phyloP scores from a whole-genome alignment of 768 basidiomycete genomes.

The Cystofilobasidium bisporidii region DNA sequence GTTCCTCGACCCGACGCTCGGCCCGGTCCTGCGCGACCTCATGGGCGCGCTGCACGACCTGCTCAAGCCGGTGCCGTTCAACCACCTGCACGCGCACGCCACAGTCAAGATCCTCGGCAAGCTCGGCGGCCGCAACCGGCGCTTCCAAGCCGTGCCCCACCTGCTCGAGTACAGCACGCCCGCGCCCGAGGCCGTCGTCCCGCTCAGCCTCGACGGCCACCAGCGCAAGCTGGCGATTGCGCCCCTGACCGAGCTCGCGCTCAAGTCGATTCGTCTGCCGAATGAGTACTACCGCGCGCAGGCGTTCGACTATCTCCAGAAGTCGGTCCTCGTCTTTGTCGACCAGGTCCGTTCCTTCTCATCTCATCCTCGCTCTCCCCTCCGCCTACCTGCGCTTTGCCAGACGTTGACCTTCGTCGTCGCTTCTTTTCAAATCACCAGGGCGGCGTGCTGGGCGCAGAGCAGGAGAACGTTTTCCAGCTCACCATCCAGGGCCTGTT shows the following conservation, averaged over 20 bases:
- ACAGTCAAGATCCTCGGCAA: slow-evolving; percentile 95
- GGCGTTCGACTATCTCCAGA: slow-evolving; percentile 50
- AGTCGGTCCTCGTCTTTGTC: slow-evolving; percentile 58
- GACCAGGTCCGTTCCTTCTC: slow-evolving; percentile 52
- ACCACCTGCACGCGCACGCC: slow-evolving; percentile 81
- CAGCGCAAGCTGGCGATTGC: slow-evolving; percentile 56
- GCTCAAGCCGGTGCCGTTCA: slow-evolving; percentile 73
- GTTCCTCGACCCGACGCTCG: slow-evolving; percentile 91
- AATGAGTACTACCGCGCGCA: slow-evolving; percentile 42
- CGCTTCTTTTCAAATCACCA: slow-evolving; percentile 39
- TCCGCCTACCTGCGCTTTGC: no score
- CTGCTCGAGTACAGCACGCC: slow-evolving; percentile 60
- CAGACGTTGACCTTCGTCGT: no score
- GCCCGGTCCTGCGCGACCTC: slow-evolving; percentile 79
- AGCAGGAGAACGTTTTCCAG: slow-evolving; percentile 64
- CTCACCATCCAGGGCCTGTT: slow-evolving; percentile 64
- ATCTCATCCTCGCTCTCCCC: neutral
- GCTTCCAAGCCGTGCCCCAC: slow-evolving; percentile 71
- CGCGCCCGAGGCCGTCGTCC: slow-evolving; percentile 59
- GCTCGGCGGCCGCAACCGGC: slow-evolving; percentile 84
- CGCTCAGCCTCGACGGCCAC: slow-evolving; percentile 62
- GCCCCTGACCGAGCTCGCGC: slow-evolving; percentile 57
- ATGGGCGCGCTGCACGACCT: slow-evolving; percentile 91
- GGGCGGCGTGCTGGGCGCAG: slow-evolving; percentile 58
- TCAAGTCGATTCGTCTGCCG: slow-evolving; percentile 50